phyloP scores from a whole-genome alignment of 2,329 filamentous ascomycete species.

The Fusarium sp. region DNA sequence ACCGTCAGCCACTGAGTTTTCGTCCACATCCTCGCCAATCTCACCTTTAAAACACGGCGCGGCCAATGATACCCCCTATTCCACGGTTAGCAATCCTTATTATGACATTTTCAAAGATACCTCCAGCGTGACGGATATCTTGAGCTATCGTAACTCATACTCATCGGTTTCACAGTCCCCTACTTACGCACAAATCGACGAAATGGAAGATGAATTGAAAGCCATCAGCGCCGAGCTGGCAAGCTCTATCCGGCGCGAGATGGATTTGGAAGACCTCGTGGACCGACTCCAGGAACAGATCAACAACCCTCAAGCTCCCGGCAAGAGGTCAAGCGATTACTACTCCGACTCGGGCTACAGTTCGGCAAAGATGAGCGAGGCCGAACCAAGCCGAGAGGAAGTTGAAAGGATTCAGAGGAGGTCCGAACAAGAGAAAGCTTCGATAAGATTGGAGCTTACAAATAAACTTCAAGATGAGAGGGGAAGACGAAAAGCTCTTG shows the following conservation, averaged over 20 bases:
- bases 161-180: slow-evolving; percentile 63
- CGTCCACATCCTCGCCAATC: slow-evolving; percentile 68
- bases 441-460: slow-evolving; percentile 86
- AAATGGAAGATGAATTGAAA: slow-evolving; percentile 94
- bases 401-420: slow-evolving; percentile 86
- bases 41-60: slow-evolving; percentile 58
- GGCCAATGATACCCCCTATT: slow-evolving; percentile 53
- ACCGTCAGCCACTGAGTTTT: slow-evolving; percentile 65
- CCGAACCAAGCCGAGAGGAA: slow-evolving; percentile 76
- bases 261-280: slow-evolving; percentile 95
- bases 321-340: slow-evolving; percentile 93
- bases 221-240: slow-evolving; percentile 95
- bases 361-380: slow-evolving; percentile 82
- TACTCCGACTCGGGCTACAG: slow-evolving; percentile 96
- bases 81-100: slow-evolving; percentile 49
- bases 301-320: slow-evolving; percentile 69
- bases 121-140: slow-evolving; percentile 55
- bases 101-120: slow-evolving; percentile 58
- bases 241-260: slow-evolving; percentile 91
- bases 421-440: slow-evolving; percentile 92
- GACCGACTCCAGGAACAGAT: slow-evolving; percentile 88
- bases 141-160: slow-evolving; percentile 67
- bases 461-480: slow-evolving; percentile 91
- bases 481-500: slow-evolving; percentile 79
- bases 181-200: slow-evolving; percentile 75